Evolutionary conservation across 2,329 filamentous ascomycete genomes (phyloP).

Genomic region (Plectosphaerella sp.): DNA sequence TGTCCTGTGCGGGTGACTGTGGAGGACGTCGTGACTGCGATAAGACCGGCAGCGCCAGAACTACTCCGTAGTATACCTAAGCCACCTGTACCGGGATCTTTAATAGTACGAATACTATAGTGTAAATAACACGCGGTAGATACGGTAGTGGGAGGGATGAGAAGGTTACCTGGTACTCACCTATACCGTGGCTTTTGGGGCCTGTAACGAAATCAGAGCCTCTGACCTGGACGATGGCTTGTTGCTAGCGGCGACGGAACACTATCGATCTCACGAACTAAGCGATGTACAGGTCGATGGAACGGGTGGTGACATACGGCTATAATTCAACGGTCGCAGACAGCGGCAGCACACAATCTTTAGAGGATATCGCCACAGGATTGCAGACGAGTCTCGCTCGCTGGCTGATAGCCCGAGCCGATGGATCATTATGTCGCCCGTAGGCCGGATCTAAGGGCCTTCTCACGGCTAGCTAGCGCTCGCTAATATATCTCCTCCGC

Average conservation of each 20-base stretch:
- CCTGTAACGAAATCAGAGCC: background rate
- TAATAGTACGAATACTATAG: too few relatives aligned
- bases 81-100: too few relatives aligned
- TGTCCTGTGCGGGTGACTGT: too few relatives aligned
- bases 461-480: constrained; percentile 20
- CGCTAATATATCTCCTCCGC: constrained; percentile 20
- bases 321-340: constrained; percentile 10
- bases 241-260: background rate
- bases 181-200: constrained; percentile 4
- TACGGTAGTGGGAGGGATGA: background rate
- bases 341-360: constrained; percentile 9
- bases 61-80: too few relatives aligned
- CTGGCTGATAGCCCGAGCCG: background rate
- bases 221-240: too few relatives aligned
- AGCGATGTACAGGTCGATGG: background rate
- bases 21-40: too few relatives aligned
- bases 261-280: constrained; percentile 6
- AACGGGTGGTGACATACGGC: constrained; percentile 16
- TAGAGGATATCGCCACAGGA: constrained; percentile 8
- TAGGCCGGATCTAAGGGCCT: constrained; percentile 11
- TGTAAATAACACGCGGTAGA: too few relatives aligned
- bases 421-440: constrained; percentile 13
- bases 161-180: background rate
- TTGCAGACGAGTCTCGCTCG: constrained; percentile 1
- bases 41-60: too few relatives aligned